phyloP scores from a whole-genome alignment of 345 rosid genomes.

The Camelina neglecta region DNA sequence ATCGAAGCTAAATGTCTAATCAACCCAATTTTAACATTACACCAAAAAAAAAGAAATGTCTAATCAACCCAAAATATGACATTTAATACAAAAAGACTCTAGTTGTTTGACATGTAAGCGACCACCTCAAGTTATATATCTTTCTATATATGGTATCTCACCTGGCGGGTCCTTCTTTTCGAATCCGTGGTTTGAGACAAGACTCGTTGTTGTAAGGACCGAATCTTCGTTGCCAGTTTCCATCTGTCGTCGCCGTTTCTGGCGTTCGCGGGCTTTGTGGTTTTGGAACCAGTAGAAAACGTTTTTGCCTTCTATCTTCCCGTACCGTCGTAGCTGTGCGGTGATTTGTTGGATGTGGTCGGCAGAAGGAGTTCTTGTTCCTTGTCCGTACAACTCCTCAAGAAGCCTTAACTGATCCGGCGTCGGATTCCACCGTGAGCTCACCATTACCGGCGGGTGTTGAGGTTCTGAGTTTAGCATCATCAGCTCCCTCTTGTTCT shows the following conservation, averaged over 20 bases:
- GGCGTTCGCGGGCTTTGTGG: constrained; percentile 94
- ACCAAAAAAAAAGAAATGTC: background rate
- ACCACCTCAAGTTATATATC: background rate
- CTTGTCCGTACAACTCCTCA: constrained; percentile 79
- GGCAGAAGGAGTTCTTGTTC: constrained; percentile 90
- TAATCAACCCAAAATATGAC: background rate
- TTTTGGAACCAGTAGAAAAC: constrained; percentile 99
- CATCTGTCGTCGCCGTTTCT: constrained; percentile 84
- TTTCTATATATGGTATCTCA: constrained; percentile 9
- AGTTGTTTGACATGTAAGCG: background rate
- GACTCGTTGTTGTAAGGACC: constrained; percentile 33
- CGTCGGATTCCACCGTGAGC: constrained; percentile 96
- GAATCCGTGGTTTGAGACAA: constrained; percentile 39
- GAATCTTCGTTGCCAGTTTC: constrained; percentile 51
- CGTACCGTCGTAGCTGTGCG: constrained; percentile 77
- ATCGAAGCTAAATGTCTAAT: background rate
- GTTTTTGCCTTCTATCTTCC: constrained; percentile 96
- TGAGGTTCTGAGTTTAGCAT: constrained; percentile 56
- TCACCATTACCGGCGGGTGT: constrained; percentile 54
- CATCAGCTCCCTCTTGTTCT: constrained; percentile 64
- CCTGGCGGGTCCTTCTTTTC: constrained; percentile 61
- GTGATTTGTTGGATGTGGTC: constrained; percentile 94
- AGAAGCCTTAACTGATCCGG: constrained; percentile 87
- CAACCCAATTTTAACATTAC: background rate
- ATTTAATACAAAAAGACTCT: background rate